Evolutionary conservation across 1,284 basidiomycete species (phyloP).

Genomic region (Leccinum solheimii): DNA sequence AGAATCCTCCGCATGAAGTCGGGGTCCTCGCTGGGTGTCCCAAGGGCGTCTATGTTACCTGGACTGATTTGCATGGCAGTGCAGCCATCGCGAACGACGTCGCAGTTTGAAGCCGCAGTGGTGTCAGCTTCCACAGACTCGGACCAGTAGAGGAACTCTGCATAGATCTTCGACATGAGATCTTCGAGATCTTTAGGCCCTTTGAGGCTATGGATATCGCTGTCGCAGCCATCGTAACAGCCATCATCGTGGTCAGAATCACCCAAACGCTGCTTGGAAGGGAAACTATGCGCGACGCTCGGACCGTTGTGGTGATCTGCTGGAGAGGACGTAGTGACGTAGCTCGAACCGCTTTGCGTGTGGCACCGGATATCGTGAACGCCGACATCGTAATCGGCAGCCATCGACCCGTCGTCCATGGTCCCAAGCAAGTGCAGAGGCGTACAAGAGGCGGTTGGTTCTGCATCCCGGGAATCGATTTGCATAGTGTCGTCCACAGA

Average conservation of each 20-base stretch:
- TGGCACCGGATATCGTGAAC: not conserved
- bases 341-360: not conserved
- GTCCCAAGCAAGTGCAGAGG: not conserved
- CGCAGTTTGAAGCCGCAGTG: not conserved
- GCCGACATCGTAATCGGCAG: not conserved
- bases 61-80: not conserved
- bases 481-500: not conserved
- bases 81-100: not conserved
- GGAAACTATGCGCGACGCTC: not conserved
- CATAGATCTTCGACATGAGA: not conserved
- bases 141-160: not conserved
- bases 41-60: not conserved
- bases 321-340: not conserved
- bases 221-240: not conserved
- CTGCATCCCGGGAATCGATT: not conserved
- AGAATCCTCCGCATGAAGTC: conserved; percentile 22
- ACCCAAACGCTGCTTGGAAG: not conserved
- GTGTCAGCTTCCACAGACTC: not conserved
- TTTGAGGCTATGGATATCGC: not conserved
- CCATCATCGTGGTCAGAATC: not conserved
- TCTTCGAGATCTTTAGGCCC: not conserved
- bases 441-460: not conserved
- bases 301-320: not conserved
- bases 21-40: not conserved
- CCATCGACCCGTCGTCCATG: not conserved